Evolutionary conservation across 345 rosid genomes (phyloP).

Genomic region (Rhizophora mangle): DNA sequence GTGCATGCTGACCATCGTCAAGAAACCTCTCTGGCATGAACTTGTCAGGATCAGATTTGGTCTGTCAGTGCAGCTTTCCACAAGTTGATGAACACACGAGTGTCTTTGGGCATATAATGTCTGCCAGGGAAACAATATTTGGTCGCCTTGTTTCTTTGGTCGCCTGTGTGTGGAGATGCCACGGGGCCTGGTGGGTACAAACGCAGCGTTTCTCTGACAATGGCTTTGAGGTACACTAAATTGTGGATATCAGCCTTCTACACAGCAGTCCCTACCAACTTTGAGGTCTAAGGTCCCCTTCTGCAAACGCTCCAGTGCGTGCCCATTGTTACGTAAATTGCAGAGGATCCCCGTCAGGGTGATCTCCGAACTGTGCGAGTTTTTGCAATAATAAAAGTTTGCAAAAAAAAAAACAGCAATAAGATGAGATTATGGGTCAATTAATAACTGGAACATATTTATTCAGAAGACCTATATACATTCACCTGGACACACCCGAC

Average conservation of each 20-base stretch:
- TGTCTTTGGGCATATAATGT: neutral
- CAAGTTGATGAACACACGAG: neutral
- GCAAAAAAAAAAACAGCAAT: neutral
- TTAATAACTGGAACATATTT: too few relatives aligned
- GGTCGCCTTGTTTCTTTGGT: neutral
- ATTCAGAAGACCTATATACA: too few relatives aligned
- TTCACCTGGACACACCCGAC: too few relatives aligned
- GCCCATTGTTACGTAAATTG: neutral
- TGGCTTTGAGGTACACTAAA: neutral
- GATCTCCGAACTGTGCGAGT: neutral
- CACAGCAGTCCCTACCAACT: neutral
- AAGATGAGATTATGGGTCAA: neutral
- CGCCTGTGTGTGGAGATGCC: neutral
- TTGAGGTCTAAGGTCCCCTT: neutral
- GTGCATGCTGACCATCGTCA: neutral
- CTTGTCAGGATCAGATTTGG: neutral
- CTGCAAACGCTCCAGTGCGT: neutral
- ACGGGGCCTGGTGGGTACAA: neutral
- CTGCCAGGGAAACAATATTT: neutral
- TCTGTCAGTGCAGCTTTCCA: neutral
- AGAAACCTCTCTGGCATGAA: neutral
- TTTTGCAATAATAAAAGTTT: too few relatives aligned
- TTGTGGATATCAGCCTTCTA: neutral
- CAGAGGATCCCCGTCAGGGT: neutral
- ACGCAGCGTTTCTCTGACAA: neutral